Evolutionary conservation across 2,329 filamentous ascomycete species (phyloP).

Genomic region (Setomelanomma holmii): DNA sequence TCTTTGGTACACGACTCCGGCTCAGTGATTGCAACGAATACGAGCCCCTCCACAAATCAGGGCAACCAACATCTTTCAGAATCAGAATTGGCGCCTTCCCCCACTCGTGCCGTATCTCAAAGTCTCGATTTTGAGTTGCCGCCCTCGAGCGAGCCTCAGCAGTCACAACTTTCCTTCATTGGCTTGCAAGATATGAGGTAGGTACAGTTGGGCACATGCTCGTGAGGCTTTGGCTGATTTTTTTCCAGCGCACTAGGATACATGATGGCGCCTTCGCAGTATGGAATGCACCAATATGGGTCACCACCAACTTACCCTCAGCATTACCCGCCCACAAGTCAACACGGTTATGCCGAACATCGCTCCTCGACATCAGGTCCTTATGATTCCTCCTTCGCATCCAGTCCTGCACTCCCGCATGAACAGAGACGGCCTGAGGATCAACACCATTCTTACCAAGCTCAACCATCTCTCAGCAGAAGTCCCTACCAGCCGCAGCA

Average conservation of each 20-base stretch:
- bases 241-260: conserved; percentile 46
- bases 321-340: conserved; percentile 39
- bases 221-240: conserved; percentile 17
- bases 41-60: conserved; percentile 15
- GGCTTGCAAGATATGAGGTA: conserved; percentile 51
- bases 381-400: conserved; percentile 38
- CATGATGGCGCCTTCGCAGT: conserved; percentile 51
- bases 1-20: conserved; percentile 24
- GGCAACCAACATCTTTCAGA: conserved; percentile 22
- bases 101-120: conserved; percentile 30
- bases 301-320: conserved; percentile 41
- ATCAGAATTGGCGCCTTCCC: conserved; percentile 25
- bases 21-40: conserved; percentile 15
- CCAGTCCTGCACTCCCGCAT: conserved; percentile 33
- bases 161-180: conserved; percentile 27
- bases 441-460: conserved; percentile 39
- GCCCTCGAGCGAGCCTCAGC: conserved; percentile 28
- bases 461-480: conserved; percentile 33
- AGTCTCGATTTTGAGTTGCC: conserved; percentile 28
- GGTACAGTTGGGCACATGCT: neutral
- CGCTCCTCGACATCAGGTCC: conserved; percentile 34
- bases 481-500: conserved; percentile 46
- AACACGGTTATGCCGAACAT: conserved; percentile 39
- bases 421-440: conserved; percentile 39
- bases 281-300: conserved; percentile 47